Evolutionary conservation across 176 grass and related monocot species (phyloP), one percentile per base, ranked within the genome.

Genomic region (Aegilops sharonensis): DNA sequence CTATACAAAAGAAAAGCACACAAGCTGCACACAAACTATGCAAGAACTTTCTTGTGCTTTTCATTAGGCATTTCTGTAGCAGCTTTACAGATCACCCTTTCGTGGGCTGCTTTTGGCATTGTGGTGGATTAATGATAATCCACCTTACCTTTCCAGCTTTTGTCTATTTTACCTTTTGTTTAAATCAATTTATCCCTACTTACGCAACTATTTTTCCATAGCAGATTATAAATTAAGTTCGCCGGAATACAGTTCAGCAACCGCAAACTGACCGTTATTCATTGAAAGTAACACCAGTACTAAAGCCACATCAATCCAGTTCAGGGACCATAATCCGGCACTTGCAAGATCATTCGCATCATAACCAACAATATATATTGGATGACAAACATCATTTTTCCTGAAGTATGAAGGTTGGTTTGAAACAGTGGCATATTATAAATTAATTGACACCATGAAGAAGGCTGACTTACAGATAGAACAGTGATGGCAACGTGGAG

Each of bases 401-500:
- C 43, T 75, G 5, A 75, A 30, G 72, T 52, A 84, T 9, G 64
- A 60, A 67, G 13, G 11, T 48, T 81, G 0, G 5, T 78, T 88
- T 10, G 18, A 76, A 70, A 36, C 11, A 81, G 18, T 48, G 12
- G n/a, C 36, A 64, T 29, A 56, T 23, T 5, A 67, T 56, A 89
- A 10, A 60, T 66, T 91, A 66, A 84, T 5, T 80, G 9, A 14
- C 3, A 42, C 48, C 12, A 82, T 73, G 17, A 78, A 65, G 40
- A 81, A 77, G 78, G 56, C 18, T 83, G 62, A 87, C 95, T 91
- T 93, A 98, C 95, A 98, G 31, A 98, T 83, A 80, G 95, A 98
- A 88, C 95, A 98, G 79, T 98, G 95, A 77, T 98, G 96, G 78
- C 96, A 94, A 63, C 96, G 93, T 50, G 86, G 90, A 88, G 93